Percentiles rank a stretch among this genome's conserved stretches.
These are phyloP conservation scores for Xylaria hypoxylon DNA, from an alignment of 2,329 filamentous ascomycete species.

Conservation along the genomic window DNA sequence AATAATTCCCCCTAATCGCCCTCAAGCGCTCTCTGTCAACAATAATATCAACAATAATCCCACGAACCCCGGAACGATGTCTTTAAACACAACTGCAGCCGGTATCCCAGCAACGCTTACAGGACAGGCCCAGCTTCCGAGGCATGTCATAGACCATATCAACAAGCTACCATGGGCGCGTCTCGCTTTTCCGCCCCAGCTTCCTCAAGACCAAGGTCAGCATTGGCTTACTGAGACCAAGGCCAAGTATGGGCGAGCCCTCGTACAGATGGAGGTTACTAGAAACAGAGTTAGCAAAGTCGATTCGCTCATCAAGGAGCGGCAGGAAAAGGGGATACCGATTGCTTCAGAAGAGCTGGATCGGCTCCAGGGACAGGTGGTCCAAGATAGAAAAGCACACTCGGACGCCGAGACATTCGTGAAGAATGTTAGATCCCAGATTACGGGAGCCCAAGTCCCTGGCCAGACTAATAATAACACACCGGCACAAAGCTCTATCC, in stretches of 20 bases:
- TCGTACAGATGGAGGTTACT: conserved; percentile 47
- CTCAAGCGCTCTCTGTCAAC: conserved; percentile 32
- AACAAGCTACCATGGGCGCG: conserved; percentile 45
- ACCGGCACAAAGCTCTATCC: conserved; percentile 36
- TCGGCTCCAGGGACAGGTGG: conserved; percentile 40
- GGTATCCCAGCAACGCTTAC: conserved; percentile 2
- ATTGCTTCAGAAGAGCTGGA: conserved; percentile 44
- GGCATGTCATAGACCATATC: conserved; percentile 45
- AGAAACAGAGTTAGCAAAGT: conserved; percentile 39
- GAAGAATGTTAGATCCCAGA: conserved; percentile 43
- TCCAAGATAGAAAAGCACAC: conserved; percentile 41
- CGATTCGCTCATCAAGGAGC: conserved; percentile 46
- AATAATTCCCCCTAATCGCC: conserved; percentile 35
- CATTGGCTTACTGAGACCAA: conserved; percentile 43
- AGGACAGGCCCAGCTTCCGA: conserved; percentile 34
- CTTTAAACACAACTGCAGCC: conserved; percentile 24
- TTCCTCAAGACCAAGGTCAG: conserved; percentile 39
- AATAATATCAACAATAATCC: conserved; percentile 18
- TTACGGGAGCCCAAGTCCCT: conserved; percentile 24
- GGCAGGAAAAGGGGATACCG: conserved; percentile 42
- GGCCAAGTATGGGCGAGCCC: conserved; percentile 42
- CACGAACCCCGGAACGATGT: conserved; percentile 17
- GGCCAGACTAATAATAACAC: conserved; percentile 28
- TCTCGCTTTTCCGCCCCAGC: conserved; percentile 36
- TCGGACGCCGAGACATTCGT: conserved; percentile 43